These are phyloP conservation scores for Sugiyamaella sp. DNA, from an alignment of 1,139 yeast species.

Conservation along the genomic window DNA sequence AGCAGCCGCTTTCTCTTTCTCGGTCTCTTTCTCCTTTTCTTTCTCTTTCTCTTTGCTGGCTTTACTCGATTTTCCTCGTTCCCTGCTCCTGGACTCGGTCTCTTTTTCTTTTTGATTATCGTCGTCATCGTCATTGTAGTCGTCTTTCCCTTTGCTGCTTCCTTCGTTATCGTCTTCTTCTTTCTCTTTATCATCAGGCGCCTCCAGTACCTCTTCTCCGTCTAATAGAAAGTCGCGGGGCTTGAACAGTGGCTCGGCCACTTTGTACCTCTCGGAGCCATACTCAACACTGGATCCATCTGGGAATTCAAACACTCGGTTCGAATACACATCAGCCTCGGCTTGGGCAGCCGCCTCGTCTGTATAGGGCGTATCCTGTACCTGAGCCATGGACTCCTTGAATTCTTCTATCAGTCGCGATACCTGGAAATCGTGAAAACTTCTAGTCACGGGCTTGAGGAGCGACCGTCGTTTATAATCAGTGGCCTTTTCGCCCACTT, in stretches of 20 bases:
- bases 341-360: constrained; percentile 21
- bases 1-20: constrained; percentile 13
- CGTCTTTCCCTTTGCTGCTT: constrained; percentile 31
- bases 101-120: constrained; percentile 30
- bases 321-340: constrained; percentile 26
- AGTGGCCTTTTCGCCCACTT: constrained; percentile 42
- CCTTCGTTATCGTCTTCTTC: constrained; percentile 36
- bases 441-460: constrained; percentile 30
- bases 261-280: constrained; percentile 62
- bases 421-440: constrained; percentile 39
- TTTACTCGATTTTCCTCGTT: constrained; percentile 10
- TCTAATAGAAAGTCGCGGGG: constrained; percentile 43
- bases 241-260: constrained; percentile 76
- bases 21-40: constrained; percentile 29
- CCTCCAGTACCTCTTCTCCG: constrained; percentile 19
- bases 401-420: constrained; percentile 54
- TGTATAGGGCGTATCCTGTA: constrained; percentile 47
- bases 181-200: constrained; percentile 36
- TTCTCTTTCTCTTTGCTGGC: constrained; percentile 25
- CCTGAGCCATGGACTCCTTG: constrained; percentile 61
- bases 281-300: constrained; percentile 60
- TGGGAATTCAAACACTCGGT: constrained; percentile 78
- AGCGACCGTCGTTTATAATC: constrained; percentile 42
- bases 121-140: constrained; percentile 32
- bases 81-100: too few species aligned